Evolutionary conservation across 2,329 filamentous ascomycete genomes (phyloP).

Genomic region (Venturia asperata): DNA sequence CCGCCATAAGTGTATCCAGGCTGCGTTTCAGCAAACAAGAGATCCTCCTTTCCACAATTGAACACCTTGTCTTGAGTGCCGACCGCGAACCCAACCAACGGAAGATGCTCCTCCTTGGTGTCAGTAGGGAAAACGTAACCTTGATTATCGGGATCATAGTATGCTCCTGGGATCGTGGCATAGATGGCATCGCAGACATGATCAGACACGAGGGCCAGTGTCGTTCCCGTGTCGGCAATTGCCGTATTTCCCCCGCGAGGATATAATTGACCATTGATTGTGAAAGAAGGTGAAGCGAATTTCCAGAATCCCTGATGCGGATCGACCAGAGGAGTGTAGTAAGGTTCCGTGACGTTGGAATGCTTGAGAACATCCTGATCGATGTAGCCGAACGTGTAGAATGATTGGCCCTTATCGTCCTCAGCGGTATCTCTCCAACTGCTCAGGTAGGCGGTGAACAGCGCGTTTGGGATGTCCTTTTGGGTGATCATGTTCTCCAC

Average conservation of each 20-base stretch:
- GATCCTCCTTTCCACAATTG: slow-evolving; percentile 54
- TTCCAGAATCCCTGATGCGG: slow-evolving; percentile 62
- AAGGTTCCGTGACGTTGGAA: slow-evolving; percentile 48
- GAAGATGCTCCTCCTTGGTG: slow-evolving; percentile 48
- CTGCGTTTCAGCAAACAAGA: slow-evolving; percentile 51
- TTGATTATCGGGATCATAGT: slow-evolving; percentile 45
- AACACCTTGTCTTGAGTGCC: slow-evolving; percentile 49
- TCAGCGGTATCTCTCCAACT: slow-evolving; percentile 45
- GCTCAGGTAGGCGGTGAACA: slow-evolving; percentile 60
- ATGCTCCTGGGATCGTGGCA: slow-evolving; percentile 53
- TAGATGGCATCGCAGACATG: slow-evolving; percentile 56
- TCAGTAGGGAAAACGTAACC: slow-evolving; percentile 57
- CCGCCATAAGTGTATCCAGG: slow-evolving; percentile 55
- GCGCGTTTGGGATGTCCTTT: slow-evolving; percentile 47
- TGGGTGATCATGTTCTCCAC: slow-evolving; percentile 63
- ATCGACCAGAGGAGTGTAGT: slow-evolving; percentile 54
- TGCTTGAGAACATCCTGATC: slow-evolving; percentile 54
- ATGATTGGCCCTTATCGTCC: slow-evolving; percentile 43
- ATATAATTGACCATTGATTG: slow-evolving; percentile 51
- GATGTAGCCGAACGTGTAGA: slow-evolving; percentile 69
- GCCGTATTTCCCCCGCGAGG: slow-evolving; percentile 52
- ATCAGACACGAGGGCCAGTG: slow-evolving; percentile 59
- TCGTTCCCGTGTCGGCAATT: slow-evolving; percentile 66
- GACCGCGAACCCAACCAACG: slow-evolving; percentile 56
- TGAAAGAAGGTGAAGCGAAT: slow-evolving; percentile 51